Evolutionary conservation across 2,329 filamentous ascomycete species (phyloP).

Genomic region (Aspergillus unguis): DNA sequence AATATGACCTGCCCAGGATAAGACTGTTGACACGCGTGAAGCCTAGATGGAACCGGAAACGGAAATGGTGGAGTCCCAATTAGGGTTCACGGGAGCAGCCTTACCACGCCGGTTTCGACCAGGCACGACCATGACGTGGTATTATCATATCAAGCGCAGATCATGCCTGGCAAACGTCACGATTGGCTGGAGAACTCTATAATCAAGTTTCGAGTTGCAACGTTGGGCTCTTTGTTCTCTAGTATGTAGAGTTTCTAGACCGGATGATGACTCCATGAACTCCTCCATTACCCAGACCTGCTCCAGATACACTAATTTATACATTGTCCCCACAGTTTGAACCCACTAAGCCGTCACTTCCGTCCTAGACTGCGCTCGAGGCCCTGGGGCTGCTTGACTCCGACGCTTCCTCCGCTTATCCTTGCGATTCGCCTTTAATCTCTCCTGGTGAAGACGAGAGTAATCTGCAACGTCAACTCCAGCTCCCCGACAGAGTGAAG

Average conservation of each 20-base stretch:
- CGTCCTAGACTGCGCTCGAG: no score
- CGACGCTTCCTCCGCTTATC: slow-evolving; percentile 19
- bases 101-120: no score
- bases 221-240: neutral
- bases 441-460: slow-evolving; percentile 21
- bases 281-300: neutral
- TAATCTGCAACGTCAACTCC: slow-evolving; percentile 36
- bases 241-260: neutral
- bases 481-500: slow-evolving; percentile 32
- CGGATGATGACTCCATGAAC: neutral
- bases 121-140: no score
- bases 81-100: neutral
- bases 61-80: slow-evolving; percentile 5
- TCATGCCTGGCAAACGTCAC: no score
- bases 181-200: no score
- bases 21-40: no score
- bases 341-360: no score
- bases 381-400: slow-evolving; percentile 13
- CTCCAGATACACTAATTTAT: no score
- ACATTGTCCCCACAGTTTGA: no score
- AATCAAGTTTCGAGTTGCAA: neutral
- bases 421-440: slow-evolving; percentile 22
- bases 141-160: no score
- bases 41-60: slow-evolving; percentile 11
- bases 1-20: no score